Evolutionary conservation across 2,329 filamentous ascomycete genomes (phyloP).

Genomic region (Allantophomopsis lycopodina): DNA sequence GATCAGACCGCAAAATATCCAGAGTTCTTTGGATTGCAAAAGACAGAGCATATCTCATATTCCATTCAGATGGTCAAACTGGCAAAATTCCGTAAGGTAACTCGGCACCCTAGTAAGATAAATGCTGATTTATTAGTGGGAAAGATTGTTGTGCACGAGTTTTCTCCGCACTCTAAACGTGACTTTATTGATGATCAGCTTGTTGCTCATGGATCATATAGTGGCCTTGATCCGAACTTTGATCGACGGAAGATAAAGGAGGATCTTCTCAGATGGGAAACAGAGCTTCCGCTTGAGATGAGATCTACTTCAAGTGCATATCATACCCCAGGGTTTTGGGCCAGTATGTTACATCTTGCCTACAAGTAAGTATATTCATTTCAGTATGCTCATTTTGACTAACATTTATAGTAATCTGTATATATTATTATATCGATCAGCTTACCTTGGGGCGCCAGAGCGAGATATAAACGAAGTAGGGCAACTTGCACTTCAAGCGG

Average conservation of each 20-base stretch:
- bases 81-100: constrained; percentile 19
- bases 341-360: constrained; percentile 26
- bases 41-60: constrained; percentile 18
- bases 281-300: constrained; percentile 21
- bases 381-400: neutral
- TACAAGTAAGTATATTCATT: constrained; percentile 22
- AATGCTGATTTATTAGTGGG: constrained; percentile 13
- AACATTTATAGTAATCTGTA: constrained; percentile 23
- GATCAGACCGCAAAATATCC: constrained; percentile 14
- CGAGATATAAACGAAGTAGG: constrained; percentile 21
- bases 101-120: neutral
- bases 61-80: constrained; percentile 24
- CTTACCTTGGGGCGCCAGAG: constrained; percentile 21
- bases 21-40: constrained; percentile 17
- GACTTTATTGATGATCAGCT: neutral
- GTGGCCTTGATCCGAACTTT: neutral
- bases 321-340: constrained; percentile 19
- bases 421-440: constrained; percentile 28
- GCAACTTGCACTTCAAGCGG: constrained; percentile 27
- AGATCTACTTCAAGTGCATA: constrained; percentile 16
- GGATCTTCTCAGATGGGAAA: constrained; percentile 24
- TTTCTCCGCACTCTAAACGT: constrained; percentile 10
- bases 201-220: neutral
- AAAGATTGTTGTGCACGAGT: constrained; percentile 23
- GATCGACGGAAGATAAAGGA: constrained; percentile 11